Base-by-base conservation (phyloP, 2,329 filamentous ascomycete genomes). In the Whalleya microplaca region DNA sequence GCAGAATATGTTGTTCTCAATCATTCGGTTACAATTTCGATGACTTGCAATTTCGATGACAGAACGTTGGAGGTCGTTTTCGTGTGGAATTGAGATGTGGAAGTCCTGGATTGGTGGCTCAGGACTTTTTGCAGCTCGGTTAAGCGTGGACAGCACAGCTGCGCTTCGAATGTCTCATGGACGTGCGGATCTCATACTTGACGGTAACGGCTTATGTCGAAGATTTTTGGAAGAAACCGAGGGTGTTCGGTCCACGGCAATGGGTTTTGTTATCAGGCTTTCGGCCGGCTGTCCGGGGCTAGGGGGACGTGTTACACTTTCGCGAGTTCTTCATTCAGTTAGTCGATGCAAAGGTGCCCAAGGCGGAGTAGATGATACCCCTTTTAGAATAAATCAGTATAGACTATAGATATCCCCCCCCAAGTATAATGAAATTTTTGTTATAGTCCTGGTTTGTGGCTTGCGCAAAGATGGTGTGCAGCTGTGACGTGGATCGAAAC, bases 1-100 rank as follows among this genome's bases (percentile, higher is more conserved):
- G 72, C 86, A 89, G 73, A 89, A 89, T 70, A 89, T 89, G 86
- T 72, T 89, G 53, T 89, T 89, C 73, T 86, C 84, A 45, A 89
- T 89, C 65, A 83, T 88, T 37, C 80, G 86, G 61, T 73, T 89
- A 66, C 80, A 84, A 61, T 89, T 89, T 64, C 76, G 72, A 50
- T 69, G 51, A 66, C 53, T 73, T 89, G 66, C 80, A 84, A 61
- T 89, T 89, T 64, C 76, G 72, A 50, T 69, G 51, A 66, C 53
- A n/a, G n/a, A n/a, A n/a, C 14, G 53, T 45, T 43, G 41, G 53
- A 58, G 51, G 51, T 51, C 16, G 18, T 21, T 40, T 45, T 51
- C 16, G 18, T 21, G 32, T 45, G 29, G 27, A 27, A 41, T 53
- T 59, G 55, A 37, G 32, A 56, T 58, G 60, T 58, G 54, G 55